phyloP scores from a whole-genome alignment of 2,329 filamentous ascomycete species.

The Phyllosticta citribraziliensis region DNA sequence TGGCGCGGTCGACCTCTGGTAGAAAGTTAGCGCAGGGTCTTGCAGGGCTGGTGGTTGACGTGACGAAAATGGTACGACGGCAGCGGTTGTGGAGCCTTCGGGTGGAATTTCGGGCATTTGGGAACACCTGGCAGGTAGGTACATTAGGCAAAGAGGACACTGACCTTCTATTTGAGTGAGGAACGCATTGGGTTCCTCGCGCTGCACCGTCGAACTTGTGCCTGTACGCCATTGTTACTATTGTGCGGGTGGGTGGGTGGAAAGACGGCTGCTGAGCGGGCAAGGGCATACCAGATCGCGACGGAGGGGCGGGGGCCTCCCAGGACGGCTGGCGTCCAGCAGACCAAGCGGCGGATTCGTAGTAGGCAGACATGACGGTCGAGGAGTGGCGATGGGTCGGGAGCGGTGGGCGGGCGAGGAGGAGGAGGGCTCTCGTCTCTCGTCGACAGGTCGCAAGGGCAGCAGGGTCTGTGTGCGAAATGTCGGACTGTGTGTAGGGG shows the following conservation, averaged over 20 bases:
- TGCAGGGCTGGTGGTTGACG: background rate
- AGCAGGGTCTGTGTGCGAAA: background rate
- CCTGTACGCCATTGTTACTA: constrained; percentile 41
- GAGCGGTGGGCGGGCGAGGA: constrained; percentile 4
- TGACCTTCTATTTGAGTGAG: constrained; percentile 82
- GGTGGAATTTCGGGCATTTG: background rate
- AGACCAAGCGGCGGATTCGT: constrained; percentile 56
- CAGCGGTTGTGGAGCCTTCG: background rate
- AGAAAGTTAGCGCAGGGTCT: background rate
- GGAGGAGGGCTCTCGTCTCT: background rate
- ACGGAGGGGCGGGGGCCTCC: constrained; percentile 64
- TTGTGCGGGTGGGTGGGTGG: background rate
- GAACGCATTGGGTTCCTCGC: constrained; percentile 68
- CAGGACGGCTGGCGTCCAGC: constrained; percentile 56
- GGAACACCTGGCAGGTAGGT: background rate
- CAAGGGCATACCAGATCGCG: constrained; percentile 54
- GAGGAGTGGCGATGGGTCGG: background rate
- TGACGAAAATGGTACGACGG: background rate
- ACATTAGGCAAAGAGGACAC: background rate
- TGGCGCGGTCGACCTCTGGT: constrained; percentile 86
- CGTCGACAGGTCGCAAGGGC: background rate
- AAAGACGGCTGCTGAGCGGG: constrained; percentile 12
- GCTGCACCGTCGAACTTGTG: constrained; percentile 57
- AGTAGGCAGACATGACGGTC: constrained; percentile 42
- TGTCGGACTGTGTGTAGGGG: background rate